phyloP scores from a whole-genome alignment of 1,284 basidiomycete species.

The Trichosporon sp. region DNA sequence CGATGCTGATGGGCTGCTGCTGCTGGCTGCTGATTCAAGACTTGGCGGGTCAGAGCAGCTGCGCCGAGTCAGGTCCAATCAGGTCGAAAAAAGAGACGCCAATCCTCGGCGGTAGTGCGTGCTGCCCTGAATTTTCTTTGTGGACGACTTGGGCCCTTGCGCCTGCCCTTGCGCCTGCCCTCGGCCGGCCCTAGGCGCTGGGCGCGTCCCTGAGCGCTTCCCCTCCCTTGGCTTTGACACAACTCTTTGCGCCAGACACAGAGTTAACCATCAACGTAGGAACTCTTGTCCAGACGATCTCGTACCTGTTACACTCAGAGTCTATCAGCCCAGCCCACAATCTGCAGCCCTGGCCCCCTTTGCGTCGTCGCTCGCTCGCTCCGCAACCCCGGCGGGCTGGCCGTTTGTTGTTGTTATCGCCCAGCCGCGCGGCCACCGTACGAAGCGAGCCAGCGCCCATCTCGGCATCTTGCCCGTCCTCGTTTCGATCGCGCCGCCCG shows the following conservation, averaged over 20 bases:
- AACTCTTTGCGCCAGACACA: not conserved
- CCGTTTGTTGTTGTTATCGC: not conserved
- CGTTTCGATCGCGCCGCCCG: not conserved
- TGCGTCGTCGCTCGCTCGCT: not conserved
- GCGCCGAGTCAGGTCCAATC: not conserved
- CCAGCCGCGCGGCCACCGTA: not conserved
- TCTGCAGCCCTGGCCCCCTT: not conserved
- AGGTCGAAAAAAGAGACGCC: not conserved
- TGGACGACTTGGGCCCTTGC: not conserved
- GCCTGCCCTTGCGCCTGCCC: not conserved
- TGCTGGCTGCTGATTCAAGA: too few species aligned
- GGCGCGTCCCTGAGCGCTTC: not conserved
- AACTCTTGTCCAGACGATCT: not conserved
- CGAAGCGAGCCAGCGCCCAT: not conserved
- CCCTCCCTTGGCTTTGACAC: not conserved
- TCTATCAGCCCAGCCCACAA: not conserved
- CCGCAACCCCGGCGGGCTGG: not conserved
- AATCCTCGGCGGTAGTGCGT: not conserved
- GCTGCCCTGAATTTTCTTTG: not conserved
- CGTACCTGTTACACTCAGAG: not conserved
- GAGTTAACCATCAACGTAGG: not conserved
- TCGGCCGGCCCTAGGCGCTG: not conserved
- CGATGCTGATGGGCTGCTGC: not conserved
- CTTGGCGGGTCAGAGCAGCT: not conserved
- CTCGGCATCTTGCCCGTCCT: not conserved